Evolutionary conservation across 306 rosid species (phyloP).

Genomic region (Pterocarpus macrocarpus): DNA sequence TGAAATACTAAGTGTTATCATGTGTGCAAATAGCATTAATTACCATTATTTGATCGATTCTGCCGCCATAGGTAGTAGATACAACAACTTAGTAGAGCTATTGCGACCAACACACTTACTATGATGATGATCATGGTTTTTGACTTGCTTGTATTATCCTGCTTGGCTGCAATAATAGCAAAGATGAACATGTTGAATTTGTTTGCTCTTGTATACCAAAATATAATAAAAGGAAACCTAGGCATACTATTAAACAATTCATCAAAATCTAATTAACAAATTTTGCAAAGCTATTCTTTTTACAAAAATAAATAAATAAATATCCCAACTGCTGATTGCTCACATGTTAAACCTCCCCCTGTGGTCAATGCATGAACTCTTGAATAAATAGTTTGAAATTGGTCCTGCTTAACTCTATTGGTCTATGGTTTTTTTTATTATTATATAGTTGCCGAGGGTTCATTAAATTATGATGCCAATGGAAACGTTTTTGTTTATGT

Average conservation of each 20-base stretch:
- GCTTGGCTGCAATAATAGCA: conserved; percentile 13
- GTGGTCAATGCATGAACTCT: background rate
- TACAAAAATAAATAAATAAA: background rate
- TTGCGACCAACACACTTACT: conserved; percentile 38
- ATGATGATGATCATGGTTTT: conserved; percentile 30
- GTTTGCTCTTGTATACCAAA: background rate
- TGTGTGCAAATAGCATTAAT: background rate
- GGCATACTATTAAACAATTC: background rate
- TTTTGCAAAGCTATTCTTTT: background rate
- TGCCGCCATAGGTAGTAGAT: conserved; percentile 30
- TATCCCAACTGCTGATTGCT: background rate
- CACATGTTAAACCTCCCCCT: too few species aligned
- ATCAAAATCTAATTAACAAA: background rate
- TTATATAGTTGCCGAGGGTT: too few species aligned
- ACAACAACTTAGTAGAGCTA: conserved; percentile 35
- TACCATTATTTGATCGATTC: conserved; percentile 35
- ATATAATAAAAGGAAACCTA: background rate
- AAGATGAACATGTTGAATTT: conserved; percentile 1
- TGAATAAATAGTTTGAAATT: too few species aligned
- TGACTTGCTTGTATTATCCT: conserved; percentile 35
- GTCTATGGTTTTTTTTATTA: too few species aligned
- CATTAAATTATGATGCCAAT: too few species aligned
- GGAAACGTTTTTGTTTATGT: too few species aligned
- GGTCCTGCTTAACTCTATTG: too few species aligned
- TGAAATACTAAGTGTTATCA: background rate